Evolutionary conservation across 805 yeast genomes (phyloP), one percentile per base, ranked within the genome.

Genomic region (Sungouiozyma intestinalis): DNA sequence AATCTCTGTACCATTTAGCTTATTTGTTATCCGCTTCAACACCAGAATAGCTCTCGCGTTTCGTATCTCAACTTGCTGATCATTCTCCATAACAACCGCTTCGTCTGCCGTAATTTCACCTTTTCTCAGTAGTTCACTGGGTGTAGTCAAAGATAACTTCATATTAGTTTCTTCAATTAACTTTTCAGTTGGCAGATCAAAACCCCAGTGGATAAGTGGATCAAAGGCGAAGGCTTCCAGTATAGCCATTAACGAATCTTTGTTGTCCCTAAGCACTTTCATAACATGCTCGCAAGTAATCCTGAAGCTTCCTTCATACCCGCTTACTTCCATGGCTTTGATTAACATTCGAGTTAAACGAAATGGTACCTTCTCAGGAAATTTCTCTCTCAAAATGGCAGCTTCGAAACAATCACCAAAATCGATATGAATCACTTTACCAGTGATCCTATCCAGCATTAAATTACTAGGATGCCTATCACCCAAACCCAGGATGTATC

Each of bases 321-420:
- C 97, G 64, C 95, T 84, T 3, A 92, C 97, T 60, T 92, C 98
- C 96, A 92, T 90, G 0, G 97, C 98, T 62, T 87, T 87, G 27
- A 94, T 87, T 48, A 92, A 71, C 98, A 90, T 90, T 61, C 97
- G 71, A 0, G 98, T 90, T 45, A 90, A 72, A 62, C 98, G 73
- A 68, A 90, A 90, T 8, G 98, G 98, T 21, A 90, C 97, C 62
- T 90, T 90, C 56, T 90, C 98, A 0, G 98, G 98, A 62, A 84
- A 92, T 59, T 90, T 92, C 52, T 90, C 97, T 51, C 98, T 76
- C 46, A 92, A 65, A 39, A 90, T 87, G 0, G 98, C 97, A 3
- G 97, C 96, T 60, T 90, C 98, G 55, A 90, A 90, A 73, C 98
- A 90, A 62, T 90, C 98, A 50, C 97, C 98, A 64, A 88, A 90